Percentiles rank a stretch among this genome's conserved stretches.
Conservation (phyloP, 2,329 filamentous ascomycete genomes). For the Alternaria longipes region DNA sequence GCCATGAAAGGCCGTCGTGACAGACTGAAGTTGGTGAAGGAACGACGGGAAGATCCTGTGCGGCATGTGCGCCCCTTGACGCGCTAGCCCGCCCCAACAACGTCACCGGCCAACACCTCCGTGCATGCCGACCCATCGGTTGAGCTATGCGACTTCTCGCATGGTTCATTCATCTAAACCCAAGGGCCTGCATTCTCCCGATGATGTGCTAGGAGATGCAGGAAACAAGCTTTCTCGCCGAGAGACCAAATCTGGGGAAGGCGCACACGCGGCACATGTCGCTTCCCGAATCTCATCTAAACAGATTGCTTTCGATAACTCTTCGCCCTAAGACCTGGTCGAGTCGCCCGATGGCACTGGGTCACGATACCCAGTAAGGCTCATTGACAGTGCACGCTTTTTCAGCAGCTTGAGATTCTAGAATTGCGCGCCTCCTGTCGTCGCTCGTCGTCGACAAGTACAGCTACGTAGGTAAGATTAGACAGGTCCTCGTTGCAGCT, state of each 20-base stretch:
- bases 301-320: slow-evolving; percentile 19
- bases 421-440: not conserved
- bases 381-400: not conserved
- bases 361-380: not conserved
- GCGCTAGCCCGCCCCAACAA: not conserved
- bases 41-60: not conserved
- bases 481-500: not conserved
- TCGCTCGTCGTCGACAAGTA: not conserved
- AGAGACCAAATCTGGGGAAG: slow-evolving; percentile 4
- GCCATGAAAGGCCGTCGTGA: not conserved
- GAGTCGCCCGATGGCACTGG: not conserved
- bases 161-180: not conserved
- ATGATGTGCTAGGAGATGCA: not conserved
- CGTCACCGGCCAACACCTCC: not conserved
- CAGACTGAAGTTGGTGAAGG: not conserved
- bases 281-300: slow-evolving; percentile 18
- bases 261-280: slow-evolving; percentile 7
- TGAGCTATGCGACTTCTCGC: not conserved
- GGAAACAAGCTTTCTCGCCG: slow-evolving; percentile 17
- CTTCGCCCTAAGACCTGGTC: not conserved
- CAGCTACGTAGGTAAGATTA: not conserved
- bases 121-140: not conserved
- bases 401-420: not conserved
- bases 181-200: not conserved
- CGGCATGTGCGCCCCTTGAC: not conserved